phyloP scores from a whole-genome alignment of 495 filamentous ascomycete genomes.

The Neurospora sublineolata region DNA sequence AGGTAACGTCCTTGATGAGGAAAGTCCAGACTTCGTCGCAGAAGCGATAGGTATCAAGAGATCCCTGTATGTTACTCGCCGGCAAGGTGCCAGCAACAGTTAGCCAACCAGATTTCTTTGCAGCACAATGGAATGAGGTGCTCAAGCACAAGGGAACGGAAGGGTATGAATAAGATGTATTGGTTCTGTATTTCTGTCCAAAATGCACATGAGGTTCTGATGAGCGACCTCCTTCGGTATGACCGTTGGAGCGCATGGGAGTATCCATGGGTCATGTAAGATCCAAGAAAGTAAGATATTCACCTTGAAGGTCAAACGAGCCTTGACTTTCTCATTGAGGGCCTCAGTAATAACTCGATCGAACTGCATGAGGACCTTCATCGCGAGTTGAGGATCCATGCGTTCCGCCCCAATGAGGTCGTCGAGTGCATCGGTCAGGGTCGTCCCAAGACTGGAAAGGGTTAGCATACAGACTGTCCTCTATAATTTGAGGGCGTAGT shows the following conservation, averaged over 20 bases:
- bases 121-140: neutral
- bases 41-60: conserved; percentile 97
- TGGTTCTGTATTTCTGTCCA: neutral
- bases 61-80: conserved; percentile 49
- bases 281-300: conserved; percentile 3
- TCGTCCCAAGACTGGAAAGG: conserved; percentile 66
- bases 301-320: conserved; percentile 93
- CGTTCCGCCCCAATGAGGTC: conserved; percentile 83
- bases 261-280: neutral
- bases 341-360: conserved; percentile 82
- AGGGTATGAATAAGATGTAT: neutral
- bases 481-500: neutral
- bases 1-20: conserved; percentile 92
- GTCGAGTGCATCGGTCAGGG: conserved; percentile 92
- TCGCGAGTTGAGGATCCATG: conserved; percentile 95
- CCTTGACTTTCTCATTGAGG: conserved; percentile 79
- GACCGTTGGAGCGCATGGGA: neutral
- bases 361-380: conserved; percentile 92
- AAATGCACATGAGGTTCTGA: neutral
- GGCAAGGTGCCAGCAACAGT: neutral
- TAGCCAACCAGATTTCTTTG: neutral
- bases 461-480: conserved; percentile 4
- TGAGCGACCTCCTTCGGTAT: neutral
- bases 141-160: neutral
- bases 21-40: conserved; percentile 99